These are phyloP conservation scores for Plantago elongata DNA, from an alignment of 257 asterid species.

Conservation along the genomic window DNA sequence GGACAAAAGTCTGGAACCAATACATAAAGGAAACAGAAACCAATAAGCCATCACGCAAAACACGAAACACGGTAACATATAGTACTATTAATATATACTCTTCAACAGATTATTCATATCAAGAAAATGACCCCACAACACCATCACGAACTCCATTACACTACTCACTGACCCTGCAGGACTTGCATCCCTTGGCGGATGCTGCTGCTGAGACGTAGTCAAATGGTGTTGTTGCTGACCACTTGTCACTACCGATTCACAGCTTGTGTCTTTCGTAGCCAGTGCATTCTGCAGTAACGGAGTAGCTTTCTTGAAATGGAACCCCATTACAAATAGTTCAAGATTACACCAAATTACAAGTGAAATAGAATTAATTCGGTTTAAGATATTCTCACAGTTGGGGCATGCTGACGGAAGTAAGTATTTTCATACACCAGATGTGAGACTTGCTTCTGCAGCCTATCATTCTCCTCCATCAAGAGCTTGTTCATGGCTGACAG, in stretches of 20 bases:
- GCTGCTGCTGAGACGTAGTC: constrained; percentile 88
- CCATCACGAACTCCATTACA: constrained; percentile 17
- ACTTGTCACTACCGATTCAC: constrained; percentile 89
- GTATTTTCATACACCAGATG: constrained; percentile 77
- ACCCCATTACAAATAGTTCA: constrained; percentile 4
- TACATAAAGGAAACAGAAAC: constrained; percentile 31
- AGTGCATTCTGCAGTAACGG: constrained; percentile 44
- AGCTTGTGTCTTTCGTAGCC: constrained; percentile 79
- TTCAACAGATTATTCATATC: constrained; percentile 14
- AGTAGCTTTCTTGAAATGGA: constrained; percentile 3
- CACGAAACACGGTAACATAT: constrained; percentile 24
- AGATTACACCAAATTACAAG: constrained; percentile 17
- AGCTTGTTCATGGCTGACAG: constrained; percentile 90
- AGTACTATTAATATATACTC: constrained; percentile 29
- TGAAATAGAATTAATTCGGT: background rate
- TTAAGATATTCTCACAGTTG: constrained; percentile 36
- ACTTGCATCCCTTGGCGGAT: constrained; percentile 95
- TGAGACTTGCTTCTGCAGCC: constrained; percentile 87
- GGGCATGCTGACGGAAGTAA: constrained; percentile 70
- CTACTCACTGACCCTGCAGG: constrained; percentile 95
- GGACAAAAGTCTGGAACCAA: constrained; percentile 72
- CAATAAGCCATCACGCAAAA: constrained; percentile 33
- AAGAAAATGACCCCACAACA: constrained; percentile 45
- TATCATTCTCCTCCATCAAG: constrained; percentile 86
- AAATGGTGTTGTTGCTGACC: constrained; percentile 66